Conservation (phyloP, 345 rosid genomes). For the Syzygium aqueum region DNA sequence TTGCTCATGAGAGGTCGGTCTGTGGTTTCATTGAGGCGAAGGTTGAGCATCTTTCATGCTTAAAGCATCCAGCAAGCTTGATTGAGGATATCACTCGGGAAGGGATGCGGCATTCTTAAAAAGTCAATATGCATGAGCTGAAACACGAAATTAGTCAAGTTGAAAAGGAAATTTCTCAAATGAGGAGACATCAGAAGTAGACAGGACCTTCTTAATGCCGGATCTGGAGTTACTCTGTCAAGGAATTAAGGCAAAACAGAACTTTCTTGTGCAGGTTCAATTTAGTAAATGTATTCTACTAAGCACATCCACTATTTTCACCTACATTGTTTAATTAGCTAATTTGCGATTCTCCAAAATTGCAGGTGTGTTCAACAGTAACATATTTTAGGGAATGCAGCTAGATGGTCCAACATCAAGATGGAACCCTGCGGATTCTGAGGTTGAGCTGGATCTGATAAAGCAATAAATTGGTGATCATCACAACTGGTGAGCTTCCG, state of each 20-base stretch:
- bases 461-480: background rate
- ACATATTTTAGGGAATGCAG: background rate
- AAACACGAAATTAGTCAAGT: conserved; percentile 44
- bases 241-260: background rate
- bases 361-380: background rate
- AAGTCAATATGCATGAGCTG: conserved; percentile 23
- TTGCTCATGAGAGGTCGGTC: conserved; percentile 27
- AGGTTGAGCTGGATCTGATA: background rate
- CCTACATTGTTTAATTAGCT: background rate
- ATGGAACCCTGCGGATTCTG: background rate
- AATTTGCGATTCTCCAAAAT: background rate
- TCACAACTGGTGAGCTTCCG: background rate
- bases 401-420: background rate
- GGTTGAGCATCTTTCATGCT: conserved; percentile 49
- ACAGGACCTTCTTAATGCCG: background rate
- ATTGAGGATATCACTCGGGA: conserved; percentile 6
- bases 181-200: background rate
- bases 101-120: conserved; percentile 9
- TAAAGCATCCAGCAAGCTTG: conserved; percentile 55
- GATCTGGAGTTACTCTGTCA: background rate
- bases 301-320: background rate
- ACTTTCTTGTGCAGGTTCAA: background rate
- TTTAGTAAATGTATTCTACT: background rate
- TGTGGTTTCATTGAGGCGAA: conserved; percentile 47
- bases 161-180: conserved; percentile 30